Conservation (phyloP, 2,329 filamentous ascomycete genomes). For the Tothia fuscella region DNA sequence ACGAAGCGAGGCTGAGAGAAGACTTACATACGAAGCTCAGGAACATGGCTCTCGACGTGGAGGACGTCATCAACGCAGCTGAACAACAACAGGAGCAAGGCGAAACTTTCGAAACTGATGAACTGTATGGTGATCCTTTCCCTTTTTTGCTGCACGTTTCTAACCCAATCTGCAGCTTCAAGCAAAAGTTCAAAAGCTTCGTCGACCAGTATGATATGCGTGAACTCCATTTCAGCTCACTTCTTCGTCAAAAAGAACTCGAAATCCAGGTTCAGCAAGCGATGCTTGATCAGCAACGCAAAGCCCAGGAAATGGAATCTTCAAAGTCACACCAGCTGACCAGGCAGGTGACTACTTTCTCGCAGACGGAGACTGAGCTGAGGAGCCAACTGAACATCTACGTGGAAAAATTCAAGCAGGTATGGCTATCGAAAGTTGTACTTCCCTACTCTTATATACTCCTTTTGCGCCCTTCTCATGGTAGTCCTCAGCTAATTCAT, state of each 20-base stretch:
- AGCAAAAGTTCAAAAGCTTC: constrained; percentile 83
- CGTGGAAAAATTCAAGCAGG: constrained; percentile 99
- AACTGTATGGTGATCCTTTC: constrained; percentile 62
- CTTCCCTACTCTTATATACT: constrained; percentile 13
- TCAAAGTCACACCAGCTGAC: constrained; percentile 75
- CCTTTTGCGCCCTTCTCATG: constrained; percentile 1
- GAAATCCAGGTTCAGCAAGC: constrained; percentile 89
- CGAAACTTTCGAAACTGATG: constrained; percentile 81
- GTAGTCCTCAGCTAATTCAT: no score
- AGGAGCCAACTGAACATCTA: constrained; percentile 95
- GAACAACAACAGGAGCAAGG: constrained; percentile 68
- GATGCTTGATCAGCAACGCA: constrained; percentile 80
- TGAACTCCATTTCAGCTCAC: constrained; percentile 83
- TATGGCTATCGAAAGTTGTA: constrained; percentile 34
- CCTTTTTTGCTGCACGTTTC: not conserved
- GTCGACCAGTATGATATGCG: constrained; percentile 95
- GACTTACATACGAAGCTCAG: constrained; percentile 80
- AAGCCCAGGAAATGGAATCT: constrained; percentile 71
- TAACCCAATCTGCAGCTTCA: constrained; percentile 30
- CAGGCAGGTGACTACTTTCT: constrained; percentile 85
- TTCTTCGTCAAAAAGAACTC: constrained; percentile 87
- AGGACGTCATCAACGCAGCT: constrained; percentile 79
- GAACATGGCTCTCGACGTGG: constrained; percentile 67
- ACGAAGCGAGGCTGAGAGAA: constrained; percentile 67
- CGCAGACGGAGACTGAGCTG: constrained; percentile 88